Conservation (phyloP, 805 yeast species). For the Candida vartiovaarae region DNA sequence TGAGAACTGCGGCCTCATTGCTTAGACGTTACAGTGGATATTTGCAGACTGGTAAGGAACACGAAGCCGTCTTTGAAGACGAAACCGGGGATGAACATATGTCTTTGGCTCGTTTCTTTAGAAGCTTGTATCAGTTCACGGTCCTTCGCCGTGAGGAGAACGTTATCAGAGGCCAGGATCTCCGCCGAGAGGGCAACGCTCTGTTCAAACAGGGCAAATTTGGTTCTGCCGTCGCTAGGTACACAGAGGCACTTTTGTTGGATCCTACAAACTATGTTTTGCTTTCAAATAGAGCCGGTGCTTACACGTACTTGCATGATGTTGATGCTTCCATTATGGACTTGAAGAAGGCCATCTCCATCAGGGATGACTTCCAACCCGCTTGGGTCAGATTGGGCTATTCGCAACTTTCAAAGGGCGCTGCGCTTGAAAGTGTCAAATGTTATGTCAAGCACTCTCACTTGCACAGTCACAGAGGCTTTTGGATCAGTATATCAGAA, state of each 20-base stretch:
- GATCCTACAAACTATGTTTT: constrained; percentile 29
- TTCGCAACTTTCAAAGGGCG: constrained; percentile 28
- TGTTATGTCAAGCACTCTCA: constrained; percentile 30
- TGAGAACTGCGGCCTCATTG: constrained; percentile 3
- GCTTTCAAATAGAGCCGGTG: constrained; percentile 35
- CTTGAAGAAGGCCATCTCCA: constrained; percentile 24
- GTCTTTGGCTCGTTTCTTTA: constrained; percentile 10
- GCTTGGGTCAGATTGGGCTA: constrained; percentile 34
- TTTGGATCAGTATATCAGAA: constrained; percentile 10
- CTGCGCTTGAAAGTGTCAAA: constrained; percentile 29
- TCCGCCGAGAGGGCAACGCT: constrained; percentile 17
- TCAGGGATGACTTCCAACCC: constrained; percentile 31
- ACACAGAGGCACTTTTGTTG: constrained; percentile 29
- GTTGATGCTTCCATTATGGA: constrained; percentile 32
- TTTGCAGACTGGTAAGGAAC: constrained; percentile 6
- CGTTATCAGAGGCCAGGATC: constrained; percentile 3
- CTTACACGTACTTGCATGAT: constrained; percentile 28
- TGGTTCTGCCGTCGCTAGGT: constrained; percentile 27
- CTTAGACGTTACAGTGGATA: constrained; percentile 12
- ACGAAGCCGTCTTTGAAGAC: constrained; percentile 7
- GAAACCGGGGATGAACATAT: constrained; percentile 14
- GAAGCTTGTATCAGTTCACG: constrained; percentile 7
- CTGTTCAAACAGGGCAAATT: constrained; percentile 11
- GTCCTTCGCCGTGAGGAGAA: constrained; percentile 1
- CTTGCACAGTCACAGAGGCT: constrained; percentile 11